phyloP scores from a whole-genome alignment of 148 eudicot genomes.

The Pharnaceum exiguum region DNA sequence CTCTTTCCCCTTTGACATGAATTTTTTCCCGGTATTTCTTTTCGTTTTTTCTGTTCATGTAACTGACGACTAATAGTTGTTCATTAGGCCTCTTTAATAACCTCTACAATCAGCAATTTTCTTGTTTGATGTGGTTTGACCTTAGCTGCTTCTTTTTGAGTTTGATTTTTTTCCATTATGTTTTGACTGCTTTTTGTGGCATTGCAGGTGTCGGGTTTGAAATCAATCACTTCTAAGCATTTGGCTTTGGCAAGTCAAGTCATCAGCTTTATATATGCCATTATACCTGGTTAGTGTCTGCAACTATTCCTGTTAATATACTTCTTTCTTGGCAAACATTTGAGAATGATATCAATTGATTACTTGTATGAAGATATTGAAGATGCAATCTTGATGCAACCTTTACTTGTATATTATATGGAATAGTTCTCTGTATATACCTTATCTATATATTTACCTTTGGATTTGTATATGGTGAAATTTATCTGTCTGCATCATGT shows the following conservation, averaged over 20 bases:
- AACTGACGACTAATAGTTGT: background rate
- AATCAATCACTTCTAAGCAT: conserved; percentile 94
- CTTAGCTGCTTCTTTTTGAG: background rate
- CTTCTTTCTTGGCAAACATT: background rate
- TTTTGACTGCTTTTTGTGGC: conserved; percentile 7
- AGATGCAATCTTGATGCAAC: no score
- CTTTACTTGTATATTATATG: no score
- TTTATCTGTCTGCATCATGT: no score
- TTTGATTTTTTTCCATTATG: background rate
- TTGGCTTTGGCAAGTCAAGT: conserved; percentile 98
- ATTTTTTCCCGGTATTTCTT: background rate
- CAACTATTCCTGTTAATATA: background rate
- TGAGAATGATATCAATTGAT: background rate
- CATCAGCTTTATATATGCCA: conserved; percentile 71
- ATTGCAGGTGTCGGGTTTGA: conserved; percentile 90
- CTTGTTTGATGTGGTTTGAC: no score
- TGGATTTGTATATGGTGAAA: no score
- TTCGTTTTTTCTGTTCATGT: background rate
- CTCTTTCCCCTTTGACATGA: background rate
- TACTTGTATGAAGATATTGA: no score
- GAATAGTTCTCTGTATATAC: no score
- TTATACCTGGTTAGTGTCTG: conserved; percentile 81
- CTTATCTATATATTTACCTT: no score
- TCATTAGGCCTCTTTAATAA: background rate
- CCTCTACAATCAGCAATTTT: no score